Percentiles rank a stretch among this genome's conserved stretches.
phyloP scores from a whole-genome alignment of 495 filamentous ascomycete species.

The Penicillium lividum region DNA sequence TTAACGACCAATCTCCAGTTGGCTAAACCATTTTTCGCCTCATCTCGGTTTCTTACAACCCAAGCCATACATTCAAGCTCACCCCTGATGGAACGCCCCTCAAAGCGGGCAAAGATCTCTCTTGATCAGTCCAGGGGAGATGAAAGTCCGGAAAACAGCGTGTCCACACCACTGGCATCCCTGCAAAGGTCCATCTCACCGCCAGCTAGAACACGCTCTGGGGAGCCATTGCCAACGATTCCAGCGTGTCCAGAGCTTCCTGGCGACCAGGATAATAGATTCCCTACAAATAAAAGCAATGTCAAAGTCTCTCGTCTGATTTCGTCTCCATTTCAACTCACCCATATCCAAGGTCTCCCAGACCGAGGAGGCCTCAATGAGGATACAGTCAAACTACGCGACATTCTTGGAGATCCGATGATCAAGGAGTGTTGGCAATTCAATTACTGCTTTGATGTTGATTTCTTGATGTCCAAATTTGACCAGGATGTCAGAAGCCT shows the following conservation, averaged over 20 bases:
- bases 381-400: constrained; percentile 65
- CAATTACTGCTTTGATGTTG: constrained; percentile 81
- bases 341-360: constrained; percentile 65
- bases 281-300: neutral
- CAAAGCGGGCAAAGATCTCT: constrained; percentile 22
- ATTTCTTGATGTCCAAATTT: constrained; percentile 70
- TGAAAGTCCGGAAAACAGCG: neutral
- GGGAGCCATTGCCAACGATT: neutral
- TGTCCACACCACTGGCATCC: constrained; percentile 25
- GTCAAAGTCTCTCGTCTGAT: constrained; percentile 16
- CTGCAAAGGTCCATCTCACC: constrained; percentile 40
- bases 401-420: constrained; percentile 78
- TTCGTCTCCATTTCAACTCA: constrained; percentile 74
- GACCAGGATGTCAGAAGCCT: constrained; percentile 66
- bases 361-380: constrained; percentile 55
- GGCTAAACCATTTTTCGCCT: neutral
- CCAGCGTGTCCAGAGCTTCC: constrained; percentile 8
- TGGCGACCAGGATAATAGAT: neutral
- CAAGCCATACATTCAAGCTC: neutral
- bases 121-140: constrained; percentile 3
- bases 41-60: neutral
- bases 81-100: neutral
- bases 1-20: neutral
- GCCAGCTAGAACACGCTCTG: constrained; percentile 21
- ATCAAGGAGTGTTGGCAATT: constrained; percentile 89